Evolutionary conservation across 2,329 filamentous ascomycete species (phyloP), one percentile per base, ranked within the genome.

Genomic region (Hymenoscyphus linearis): DNA sequence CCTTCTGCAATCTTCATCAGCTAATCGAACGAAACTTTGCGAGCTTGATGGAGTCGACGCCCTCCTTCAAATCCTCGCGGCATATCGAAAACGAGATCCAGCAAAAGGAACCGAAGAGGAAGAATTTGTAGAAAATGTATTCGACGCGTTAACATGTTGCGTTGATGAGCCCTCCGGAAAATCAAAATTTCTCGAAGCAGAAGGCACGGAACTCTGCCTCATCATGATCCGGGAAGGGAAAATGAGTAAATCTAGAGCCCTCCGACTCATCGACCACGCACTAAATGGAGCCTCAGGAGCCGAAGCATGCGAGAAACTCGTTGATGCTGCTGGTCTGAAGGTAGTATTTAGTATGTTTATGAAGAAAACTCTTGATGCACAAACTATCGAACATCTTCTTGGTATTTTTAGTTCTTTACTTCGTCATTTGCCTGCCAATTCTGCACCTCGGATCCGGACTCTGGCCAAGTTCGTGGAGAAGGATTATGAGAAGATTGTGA

Each of bases 391-490:
- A 70, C 93, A 97, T 72, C 77, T 98, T 0, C 79, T 98, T 6
- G 88, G 90, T 9, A 89, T 98, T 10, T 92, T 98, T 65, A 85
- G 90, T 0, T 90, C 89, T 0, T 82, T 99, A 73, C 80, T 99
- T 1, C 87, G 92, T 26, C 81, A 87, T 3, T 76, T 99, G 1
- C 92, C 93, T 0, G 89, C 86, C 16, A 85, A 91, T 35, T 92
- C 90, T 1, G 80, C 90, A 0, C 82, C 87, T 35, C 84, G 95
- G 5, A 96, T 98, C 68, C 85, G 95, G 3, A 84, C 88, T 0
- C 81, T 98, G 3, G 93, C 93, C 55, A 99, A 99, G 72, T 98
- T 98, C 70, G 89, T 96, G 18, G 95, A 99, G 74, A 96, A 91
- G 72, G 87, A 96, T 66, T 96, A 96, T 73, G 91, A 88, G 67